Evolutionary conservation across 2,329 filamentous ascomycete species (phyloP), one percentile per base, ranked within the genome.

Genomic region (Aschersonia sp.): DNA sequence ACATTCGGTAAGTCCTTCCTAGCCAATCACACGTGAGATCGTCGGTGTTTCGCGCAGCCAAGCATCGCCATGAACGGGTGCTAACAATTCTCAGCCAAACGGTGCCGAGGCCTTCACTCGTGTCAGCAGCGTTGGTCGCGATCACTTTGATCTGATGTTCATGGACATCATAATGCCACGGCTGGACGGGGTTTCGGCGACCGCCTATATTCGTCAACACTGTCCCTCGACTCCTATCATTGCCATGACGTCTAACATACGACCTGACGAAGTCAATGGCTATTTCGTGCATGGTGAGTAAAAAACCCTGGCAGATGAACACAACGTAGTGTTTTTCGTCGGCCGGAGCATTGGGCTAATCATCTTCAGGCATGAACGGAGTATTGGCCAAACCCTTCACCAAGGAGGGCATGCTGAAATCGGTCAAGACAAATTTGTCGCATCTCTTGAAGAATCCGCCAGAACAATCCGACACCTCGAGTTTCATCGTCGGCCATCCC

Each of bases 161-260:
- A 90, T 90, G 85, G 85, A 92, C 60, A 90, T 98, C 54, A 94
- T 98, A 56, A 97, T 98, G 92, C 92, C 92, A 5, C 85, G 89
- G 54, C 73, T 97, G 47, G 92, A 97, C 58, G 92, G 92, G 55
- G 88, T 97, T 5, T 95, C 89, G 12, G 90, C 92, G 3, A 95
- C 88, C 49, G 86, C 92, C 58, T 80, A 95, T 52, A 96, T 98
- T 54, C 81, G 90, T 47, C 86, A 95, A 59, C 87, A 90, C 52
- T 81, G 88, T 53, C 78, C 80, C 39, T 78, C 81, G 5, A 81
- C 85, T 22, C 92, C 92, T 0, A 94, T 98, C 57, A 87, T 98
- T 50, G 92, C 92, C 44, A 97, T 98, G 92, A 98, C 92, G 4
- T 96, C 90, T 4, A 98, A 97, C 60, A 97, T 98, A 54, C 79